Evolutionary conservation across 768 basidiomycete species (phyloP), one percentile per base, ranked within the genome.

Genomic region (Podaxis carcinomalis): DNA sequence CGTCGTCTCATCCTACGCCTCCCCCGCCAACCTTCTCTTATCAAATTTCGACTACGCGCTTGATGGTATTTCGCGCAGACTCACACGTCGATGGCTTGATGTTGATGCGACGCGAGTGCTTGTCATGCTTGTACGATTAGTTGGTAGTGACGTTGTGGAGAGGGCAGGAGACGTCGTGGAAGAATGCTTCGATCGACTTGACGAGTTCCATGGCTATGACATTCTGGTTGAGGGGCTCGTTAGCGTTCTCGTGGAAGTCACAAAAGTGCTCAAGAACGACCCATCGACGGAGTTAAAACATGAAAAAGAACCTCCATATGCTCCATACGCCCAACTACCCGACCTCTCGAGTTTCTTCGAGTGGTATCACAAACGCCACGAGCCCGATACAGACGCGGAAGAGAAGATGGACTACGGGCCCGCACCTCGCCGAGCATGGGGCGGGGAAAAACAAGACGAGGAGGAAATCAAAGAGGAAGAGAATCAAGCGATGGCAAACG

Each of bases 31-130:
- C 68, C 79, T 98, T 27, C 78, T 99, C 4, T 80, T 98, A 40
- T 89, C 95, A 21, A 97, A 99, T 72, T 96, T 96, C 65, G 96
- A 99, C 73, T 98, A 99, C 69, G 90, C 93, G 7, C 84, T 99
- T 58, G 94, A 98, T 66, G 85, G 90, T 1, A 88, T 96, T 14
- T 92, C 93, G 2, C 88, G 93, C 21, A 84, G 91, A 27, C 80
- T 99, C 25, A 87, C 88, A 10, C 83, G 85, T 16, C 81, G 89
- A 62, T 88, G 90, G 81, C 80, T 98, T 9, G 93, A 96, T 63
- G 80, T 92, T 1, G 87, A 91, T 36, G 96, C 96, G 0, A 91
- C 95, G 7, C 89, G 92, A 64, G 95, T 98, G 5, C 79, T 99
- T 21, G 83, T 86, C 13, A 76, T 95, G 27, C 86, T 98, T 69